Evolutionary conservation across 2,329 filamentous ascomycete species (phyloP).

Genomic region (Nigrograna mackinnonii): DNA sequence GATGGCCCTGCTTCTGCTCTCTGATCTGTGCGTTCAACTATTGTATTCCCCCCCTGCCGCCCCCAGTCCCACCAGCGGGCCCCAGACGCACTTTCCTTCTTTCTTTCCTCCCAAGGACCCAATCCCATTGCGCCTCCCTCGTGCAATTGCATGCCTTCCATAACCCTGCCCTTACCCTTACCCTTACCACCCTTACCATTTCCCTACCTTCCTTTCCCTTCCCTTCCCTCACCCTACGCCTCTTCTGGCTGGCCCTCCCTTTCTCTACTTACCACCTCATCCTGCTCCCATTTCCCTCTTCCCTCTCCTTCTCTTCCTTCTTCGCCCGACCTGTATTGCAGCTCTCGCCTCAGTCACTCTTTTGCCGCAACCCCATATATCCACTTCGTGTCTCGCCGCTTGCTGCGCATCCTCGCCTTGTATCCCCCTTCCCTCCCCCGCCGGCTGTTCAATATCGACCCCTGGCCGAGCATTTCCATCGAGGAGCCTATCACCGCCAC

Average conservation of each 20-base stretch:
- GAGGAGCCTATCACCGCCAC: conserved; percentile 21
- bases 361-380: conserved; percentile 20
- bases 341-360: conserved; percentile 33
- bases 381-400: conserved; percentile 22
- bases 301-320: conserved; percentile 22
- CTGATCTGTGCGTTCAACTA: no score
- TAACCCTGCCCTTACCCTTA: no score
- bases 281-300: neutral
- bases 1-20: no score
- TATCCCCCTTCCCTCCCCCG: conserved; percentile 17
- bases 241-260: neutral
- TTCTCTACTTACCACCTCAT: neutral
- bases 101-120: no score
- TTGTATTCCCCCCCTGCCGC: no score
- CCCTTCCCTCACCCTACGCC: neutral
- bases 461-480: conserved; percentile 28
- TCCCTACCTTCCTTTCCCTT: neutral
- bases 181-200: neutral
- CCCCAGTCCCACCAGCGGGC: no score
- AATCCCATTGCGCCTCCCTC: no score
- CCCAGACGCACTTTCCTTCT: no score
- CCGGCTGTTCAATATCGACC: conserved; percentile 32
- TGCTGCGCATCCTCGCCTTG: conserved; percentile 14
- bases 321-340: conserved; percentile 19
- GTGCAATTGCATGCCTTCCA: no score